Evolutionary conservation across 2,329 filamentous ascomycete species (phyloP), one percentile per base, ranked within the genome.

Genomic region (Penicillium sp.): DNA sequence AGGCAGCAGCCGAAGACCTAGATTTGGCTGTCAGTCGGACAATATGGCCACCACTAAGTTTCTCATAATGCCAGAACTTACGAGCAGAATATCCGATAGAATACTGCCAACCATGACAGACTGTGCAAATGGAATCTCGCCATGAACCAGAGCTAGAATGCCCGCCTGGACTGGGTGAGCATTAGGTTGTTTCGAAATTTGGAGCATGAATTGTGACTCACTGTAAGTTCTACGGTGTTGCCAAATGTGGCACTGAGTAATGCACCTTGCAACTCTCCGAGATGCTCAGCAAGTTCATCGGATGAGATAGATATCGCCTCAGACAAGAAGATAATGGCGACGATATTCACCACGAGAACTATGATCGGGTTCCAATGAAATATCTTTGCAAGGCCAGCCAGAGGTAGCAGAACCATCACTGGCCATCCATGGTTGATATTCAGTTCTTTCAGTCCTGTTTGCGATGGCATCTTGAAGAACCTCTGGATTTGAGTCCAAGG

Each of bases 21-120:
- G 19, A 31, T 21, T 19, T 9, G 6, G n/a, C 5, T 39, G 23
- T 29, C n/a, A 48, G 29, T 44, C 31, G 7, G 16, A 19, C n/a
- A 10, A 39, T 21, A 34, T 23, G 9, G 10, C 16, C 21, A 21
- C 10, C 41, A 16, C 6, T 19, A 2, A 16, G 2, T 15, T 3
- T 9, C 29, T 11, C 3, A 9, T 11, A 5, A 21, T 8, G 6
- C 15, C 8, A 7, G 21, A 2, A 21, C 57, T 41, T 25, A 63
- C 91, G 39, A 96, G 84, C 7, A 96, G 82, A 61, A 95, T 85
- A 76, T 96, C 96, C 61, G 91, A 95, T 34, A 96, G 81, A 65
- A 96, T 93, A 66, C 88, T 92, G 43, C 92, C 91, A 34, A 96
- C 84, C 90, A 96, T 95, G 57, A 90, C 92, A 23, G 91, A 87